Conservation (phyloP, 768 basidiomycete genomes). For the Clitopilus hobsonii region DNA sequence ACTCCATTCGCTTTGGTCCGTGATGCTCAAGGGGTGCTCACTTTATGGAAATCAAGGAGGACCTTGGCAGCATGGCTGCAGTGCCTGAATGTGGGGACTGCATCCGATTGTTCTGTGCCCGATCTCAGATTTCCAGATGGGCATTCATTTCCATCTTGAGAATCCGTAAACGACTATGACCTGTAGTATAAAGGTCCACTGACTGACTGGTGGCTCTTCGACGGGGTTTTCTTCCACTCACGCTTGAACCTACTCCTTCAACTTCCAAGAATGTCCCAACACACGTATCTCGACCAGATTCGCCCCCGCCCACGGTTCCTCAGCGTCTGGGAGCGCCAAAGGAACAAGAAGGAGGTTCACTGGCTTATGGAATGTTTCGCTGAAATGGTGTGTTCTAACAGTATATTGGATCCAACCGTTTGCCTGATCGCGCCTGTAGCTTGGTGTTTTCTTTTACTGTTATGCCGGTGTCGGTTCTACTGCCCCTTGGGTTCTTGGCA, state of each 20-base stretch:
- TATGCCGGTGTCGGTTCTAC: constrained; percentile 55
- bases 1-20: neutral
- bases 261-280: neutral
- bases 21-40: neutral
- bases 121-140: neutral
- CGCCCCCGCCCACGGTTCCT: constrained; percentile 21
- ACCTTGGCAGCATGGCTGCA: neutral
- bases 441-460: constrained; percentile 60
- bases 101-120: neutral
- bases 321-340: constrained; percentile 44
- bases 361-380: constrained; percentile 57
- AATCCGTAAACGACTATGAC: neutral
- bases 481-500: constrained; percentile 44
- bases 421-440: constrained; percentile 23
- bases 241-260: neutral
- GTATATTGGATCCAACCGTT: neutral
- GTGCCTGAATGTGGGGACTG: neutral
- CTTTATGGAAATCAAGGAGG: neutral
- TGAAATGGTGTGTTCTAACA: constrained; percentile 41
- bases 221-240: neutral
- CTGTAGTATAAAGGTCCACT: neutral
- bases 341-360: constrained; percentile 38
- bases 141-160: neutral
- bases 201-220: neutral
- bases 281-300: neutral